A percentile compares a stretch with the other conserved stretches of the same genome.
phyloP scores from a whole-genome alignment of 495 filamentous ascomycete genomes.

The Neurospora sp. region DNA sequence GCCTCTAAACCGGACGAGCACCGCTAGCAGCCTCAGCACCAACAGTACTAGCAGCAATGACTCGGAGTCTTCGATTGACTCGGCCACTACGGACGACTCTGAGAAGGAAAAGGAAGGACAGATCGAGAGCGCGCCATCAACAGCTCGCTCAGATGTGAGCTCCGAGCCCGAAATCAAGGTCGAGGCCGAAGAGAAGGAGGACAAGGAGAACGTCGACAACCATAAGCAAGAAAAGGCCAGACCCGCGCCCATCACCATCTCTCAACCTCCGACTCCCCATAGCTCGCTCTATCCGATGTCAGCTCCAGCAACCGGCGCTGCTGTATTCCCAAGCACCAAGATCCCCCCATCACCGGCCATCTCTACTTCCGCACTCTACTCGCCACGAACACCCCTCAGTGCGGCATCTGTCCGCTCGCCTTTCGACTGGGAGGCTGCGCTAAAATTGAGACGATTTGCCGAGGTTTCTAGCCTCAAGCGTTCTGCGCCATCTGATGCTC shows the following conservation, averaged over 20 bases:
- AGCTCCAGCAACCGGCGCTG: constrained; percentile 41
- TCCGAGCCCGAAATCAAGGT: constrained; percentile 41
- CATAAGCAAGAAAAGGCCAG: constrained; percentile 12
- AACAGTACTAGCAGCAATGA: constrained; percentile 19
- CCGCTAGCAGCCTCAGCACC: constrained; percentile 19
- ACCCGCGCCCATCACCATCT: constrained; percentile 22
- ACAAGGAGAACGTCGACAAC: neutral
- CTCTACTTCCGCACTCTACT: constrained; percentile 34
- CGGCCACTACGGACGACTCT: constrained; percentile 19
- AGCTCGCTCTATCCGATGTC: constrained; percentile 40
- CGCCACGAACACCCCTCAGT: constrained; percentile 38
- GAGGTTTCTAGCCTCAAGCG: constrained; percentile 22
- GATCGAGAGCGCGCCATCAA: constrained; percentile 42
- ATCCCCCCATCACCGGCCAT: constrained; percentile 52
- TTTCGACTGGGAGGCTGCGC: constrained; percentile 51
- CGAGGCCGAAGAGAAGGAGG: constrained; percentile 20
- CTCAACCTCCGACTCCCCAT: constrained; percentile 34
- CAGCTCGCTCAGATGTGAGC: constrained; percentile 44
- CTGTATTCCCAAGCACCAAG: constrained; percentile 41
- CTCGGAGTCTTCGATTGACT: constrained; percentile 6
- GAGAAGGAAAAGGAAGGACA: constrained; percentile 26
- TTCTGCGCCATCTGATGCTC: constrained; percentile 1
- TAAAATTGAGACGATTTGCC: constrained; percentile 41
- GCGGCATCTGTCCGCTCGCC: constrained; percentile 46
- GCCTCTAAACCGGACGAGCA: constrained; percentile 27